These are phyloP conservation scores for Aegilops longissima DNA, from an alignment of 176 grass and related monocot genomes.

Conservation along the genomic window DNA sequence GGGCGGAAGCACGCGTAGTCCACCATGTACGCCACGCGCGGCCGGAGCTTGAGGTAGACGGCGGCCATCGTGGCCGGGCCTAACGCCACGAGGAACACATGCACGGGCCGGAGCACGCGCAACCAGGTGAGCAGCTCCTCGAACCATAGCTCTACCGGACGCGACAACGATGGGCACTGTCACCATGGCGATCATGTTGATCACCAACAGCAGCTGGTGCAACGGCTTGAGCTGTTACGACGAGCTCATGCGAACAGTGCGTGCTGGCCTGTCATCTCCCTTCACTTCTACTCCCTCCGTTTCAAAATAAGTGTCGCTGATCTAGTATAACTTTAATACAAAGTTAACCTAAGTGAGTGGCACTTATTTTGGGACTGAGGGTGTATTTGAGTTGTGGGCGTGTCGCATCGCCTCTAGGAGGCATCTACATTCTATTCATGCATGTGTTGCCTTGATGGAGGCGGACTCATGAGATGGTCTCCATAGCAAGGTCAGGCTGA, in stretches of 20 bases:
- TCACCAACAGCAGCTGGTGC: slow-evolving; percentile 39
- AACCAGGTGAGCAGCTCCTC: slow-evolving; percentile 8
- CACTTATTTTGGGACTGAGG: too few species aligned
- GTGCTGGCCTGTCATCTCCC: not conserved
- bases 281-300: too few species aligned
- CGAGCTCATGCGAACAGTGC: not conserved
- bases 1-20: slow-evolving; percentile 74
- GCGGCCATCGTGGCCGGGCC: not conserved
- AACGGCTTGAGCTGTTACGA: slow-evolving; percentile 29
- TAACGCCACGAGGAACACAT: slow-evolving; percentile 37
- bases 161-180: slow-evolving; percentile 28
- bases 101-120: slow-evolving; percentile 21
- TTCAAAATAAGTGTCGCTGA: too few species aligned
- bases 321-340: too few species aligned
- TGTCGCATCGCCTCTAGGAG: too few species aligned
- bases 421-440: too few species aligned
- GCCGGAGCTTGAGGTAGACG: slow-evolving; percentile 50
- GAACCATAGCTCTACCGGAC: slow-evolving; percentile 1
- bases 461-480: too few species aligned
- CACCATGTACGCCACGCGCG: slow-evolving; percentile 59
- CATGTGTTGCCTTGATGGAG: too few species aligned
- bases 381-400: too few species aligned
- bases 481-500: too few species aligned
- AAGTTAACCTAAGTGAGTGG: too few species aligned
- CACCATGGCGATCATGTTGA: slow-evolving; percentile 44